Conservation (phyloP, 106 monocot species). For the Amphibolis antarctica region DNA sequence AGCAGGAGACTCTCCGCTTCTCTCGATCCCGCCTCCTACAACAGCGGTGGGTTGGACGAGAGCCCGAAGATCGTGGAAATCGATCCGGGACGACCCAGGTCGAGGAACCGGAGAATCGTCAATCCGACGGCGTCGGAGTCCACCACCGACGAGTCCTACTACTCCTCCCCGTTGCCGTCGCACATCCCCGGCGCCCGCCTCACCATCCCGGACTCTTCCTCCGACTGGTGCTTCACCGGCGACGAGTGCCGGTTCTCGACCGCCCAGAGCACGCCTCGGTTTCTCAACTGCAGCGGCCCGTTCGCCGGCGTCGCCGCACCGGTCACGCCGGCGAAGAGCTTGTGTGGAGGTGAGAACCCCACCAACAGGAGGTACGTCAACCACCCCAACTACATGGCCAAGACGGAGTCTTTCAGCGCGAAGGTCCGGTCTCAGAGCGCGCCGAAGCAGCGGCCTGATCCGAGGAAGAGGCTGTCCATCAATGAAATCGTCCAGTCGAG, state of each 20-base stretch:
- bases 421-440: slow-evolving; percentile 89
- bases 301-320: slow-evolving; percentile 1
- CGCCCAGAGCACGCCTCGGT: slow-evolving; percentile 21
- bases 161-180: slow-evolving; percentile 8
- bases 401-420: slow-evolving; percentile 78
- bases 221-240: slow-evolving; percentile 14
- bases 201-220: slow-evolving; percentile 4
- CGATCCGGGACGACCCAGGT: slow-evolving; percentile 18
- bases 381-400: slow-evolving; percentile 68
- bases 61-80: slow-evolving; percentile 24
- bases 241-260: slow-evolving; percentile 26
- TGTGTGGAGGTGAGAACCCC: neutral
- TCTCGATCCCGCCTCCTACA: neutral
- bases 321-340: slow-evolving; percentile 25
- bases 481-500: slow-evolving; percentile 32
- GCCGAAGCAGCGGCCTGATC: slow-evolving; percentile 71
- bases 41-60: slow-evolving; percentile 11
- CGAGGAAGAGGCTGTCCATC: slow-evolving; percentile 27
- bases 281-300: slow-evolving; percentile 1
- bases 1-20: slow-evolving; percentile 11
- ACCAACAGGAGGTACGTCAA: neutral
- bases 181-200: neutral
- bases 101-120: neutral
- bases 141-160: slow-evolving; percentile 16
- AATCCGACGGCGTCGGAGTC: slow-evolving; percentile 1